Evolutionary conservation across 2,329 filamentous ascomycete species (phyloP), one percentile per base, ranked within the genome.

Genomic region (Tolypocladium tundrense): DNA sequence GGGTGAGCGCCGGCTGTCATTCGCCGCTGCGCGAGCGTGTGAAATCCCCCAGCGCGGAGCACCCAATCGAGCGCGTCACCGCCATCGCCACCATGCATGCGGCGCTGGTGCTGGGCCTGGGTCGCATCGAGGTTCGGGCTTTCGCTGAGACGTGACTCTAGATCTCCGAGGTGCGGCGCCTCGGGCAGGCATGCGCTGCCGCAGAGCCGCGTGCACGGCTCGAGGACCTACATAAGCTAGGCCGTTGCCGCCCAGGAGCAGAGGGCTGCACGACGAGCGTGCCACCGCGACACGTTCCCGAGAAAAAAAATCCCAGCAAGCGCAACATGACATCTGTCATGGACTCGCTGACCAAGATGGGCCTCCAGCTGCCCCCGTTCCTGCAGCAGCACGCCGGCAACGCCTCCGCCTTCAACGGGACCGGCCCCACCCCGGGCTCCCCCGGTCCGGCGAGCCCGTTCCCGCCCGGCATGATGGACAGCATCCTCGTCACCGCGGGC

Each of bases 401-500:
- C 54, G 48, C 58, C 41, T 59, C 59, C 24, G 57, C 60, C n/a
- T 57, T 57, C 24, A 69, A 70, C 58, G 60, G 57, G 10, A 51
- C 52, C 45, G 45, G 45, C 53, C 19, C 54, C n/a, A 59, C 56
- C 13, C 54, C 57, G 42, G 57, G 43, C 45, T 57, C 58, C 48
- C 51, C 55, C 10, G 41, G 45, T 16, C 19, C 33, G 48, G 40
- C 39, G n/a, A 50, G 41, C 10, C 40, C 62, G 7, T 67, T 71
- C 19, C 65, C 69, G 6, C 57, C 63, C 3, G 68, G 67, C 57
- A 65, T 78, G 33, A 63, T 77, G 62, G 76, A 80, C 60, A 73
- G 66, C n/a, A 67, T 82, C 51, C 70, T 80, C 16, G 69, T 72
- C 5, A 72, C 78, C 1, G 69, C 79, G 4, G 77, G 78, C 11